phyloP scores from a whole-genome alignment of 768 basidiomycete genomes.

The Kwoniella shandongensis region DNA sequence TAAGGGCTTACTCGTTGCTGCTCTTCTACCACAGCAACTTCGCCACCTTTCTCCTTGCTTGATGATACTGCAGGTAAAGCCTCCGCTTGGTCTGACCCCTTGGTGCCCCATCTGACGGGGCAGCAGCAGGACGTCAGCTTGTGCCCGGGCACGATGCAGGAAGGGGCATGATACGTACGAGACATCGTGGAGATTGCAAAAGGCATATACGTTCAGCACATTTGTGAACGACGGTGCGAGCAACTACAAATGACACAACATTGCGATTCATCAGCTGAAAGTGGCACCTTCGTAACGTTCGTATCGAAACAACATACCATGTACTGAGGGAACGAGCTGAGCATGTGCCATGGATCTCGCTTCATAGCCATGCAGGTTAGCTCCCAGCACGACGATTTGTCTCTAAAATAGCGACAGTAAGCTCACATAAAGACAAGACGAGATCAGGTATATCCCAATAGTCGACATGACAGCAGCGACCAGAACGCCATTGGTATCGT shows the following conservation, averaged over 20 bases:
- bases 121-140: background rate
- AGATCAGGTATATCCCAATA: constrained; percentile 76
- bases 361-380: constrained; percentile 58
- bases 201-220: constrained; percentile 51
- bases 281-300: too few species aligned
- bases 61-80: constrained; percentile 85
- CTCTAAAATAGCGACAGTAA: constrained; percentile 68
- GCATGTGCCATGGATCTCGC: constrained; percentile 53
- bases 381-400: background rate
- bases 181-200: constrained; percentile 66
- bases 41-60: constrained; percentile 70
- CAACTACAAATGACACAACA: constrained; percentile 16
- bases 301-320: constrained; percentile 29
- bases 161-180: constrained; percentile 68
- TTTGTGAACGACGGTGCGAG: constrained; percentile 52
- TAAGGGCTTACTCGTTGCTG: constrained; percentile 63
- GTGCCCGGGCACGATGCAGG: too few species aligned
- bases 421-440: constrained; percentile 54
- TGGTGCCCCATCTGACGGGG: constrained; percentile 39
- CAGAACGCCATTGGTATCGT: constrained; percentile 72
- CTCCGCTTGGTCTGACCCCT: constrained; percentile 76
- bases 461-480: constrained; percentile 87
- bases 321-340: constrained; percentile 53
- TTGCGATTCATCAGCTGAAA: too few species aligned
- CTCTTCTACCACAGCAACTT: constrained; percentile 77